Percentiles rank a stretch among this genome's conserved stretches.
Evolutionary conservation across 257 asterid genomes (phyloP).

Genomic region (Cinchona pubescens): DNA sequence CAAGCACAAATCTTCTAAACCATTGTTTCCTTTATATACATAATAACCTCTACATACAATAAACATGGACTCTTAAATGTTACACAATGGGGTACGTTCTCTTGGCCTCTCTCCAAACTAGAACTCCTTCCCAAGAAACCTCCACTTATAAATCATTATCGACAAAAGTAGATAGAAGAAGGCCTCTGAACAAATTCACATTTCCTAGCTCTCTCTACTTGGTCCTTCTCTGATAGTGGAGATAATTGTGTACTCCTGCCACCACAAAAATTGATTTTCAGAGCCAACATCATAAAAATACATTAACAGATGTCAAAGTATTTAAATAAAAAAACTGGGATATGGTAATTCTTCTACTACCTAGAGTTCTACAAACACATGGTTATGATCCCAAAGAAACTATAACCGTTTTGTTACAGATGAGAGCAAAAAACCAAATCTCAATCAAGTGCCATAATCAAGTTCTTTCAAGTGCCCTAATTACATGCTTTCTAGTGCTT

Average conservation of each 20-base stretch:
- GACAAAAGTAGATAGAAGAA: slow-evolving; percentile 62
- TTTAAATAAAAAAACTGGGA: neutral
- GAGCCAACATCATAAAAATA: neutral
- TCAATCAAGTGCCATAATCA: neutral
- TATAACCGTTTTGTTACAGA: neutral
- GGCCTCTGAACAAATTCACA: slow-evolving; percentile 69
- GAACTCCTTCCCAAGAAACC: slow-evolving; percentile 23
- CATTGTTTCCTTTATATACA: slow-evolving; percentile 7
- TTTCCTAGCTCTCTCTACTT: slow-evolving; percentile 61
- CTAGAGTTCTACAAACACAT: neutral
- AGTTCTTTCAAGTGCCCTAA: neutral
- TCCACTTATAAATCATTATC: slow-evolving; percentile 39
- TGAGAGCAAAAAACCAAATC: neutral
- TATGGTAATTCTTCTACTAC: neutral
- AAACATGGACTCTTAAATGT: neutral
- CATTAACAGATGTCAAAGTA: neutral
- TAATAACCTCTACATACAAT: neutral
- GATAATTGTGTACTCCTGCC: slow-evolving; percentile 34
- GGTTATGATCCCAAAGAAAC: neutral
- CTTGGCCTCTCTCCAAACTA: slow-evolving; percentile 18
- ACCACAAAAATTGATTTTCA: neutral
- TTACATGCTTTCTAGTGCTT: neutral
- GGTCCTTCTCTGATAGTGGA: slow-evolving; percentile 56
- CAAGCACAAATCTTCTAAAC: neutral
- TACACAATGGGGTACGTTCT: neutral